Evolutionary conservation across 1,284 basidiomycete species (phyloP), one percentile per base, ranked within the genome.

Genomic region (Inonotus hispidus): DNA sequence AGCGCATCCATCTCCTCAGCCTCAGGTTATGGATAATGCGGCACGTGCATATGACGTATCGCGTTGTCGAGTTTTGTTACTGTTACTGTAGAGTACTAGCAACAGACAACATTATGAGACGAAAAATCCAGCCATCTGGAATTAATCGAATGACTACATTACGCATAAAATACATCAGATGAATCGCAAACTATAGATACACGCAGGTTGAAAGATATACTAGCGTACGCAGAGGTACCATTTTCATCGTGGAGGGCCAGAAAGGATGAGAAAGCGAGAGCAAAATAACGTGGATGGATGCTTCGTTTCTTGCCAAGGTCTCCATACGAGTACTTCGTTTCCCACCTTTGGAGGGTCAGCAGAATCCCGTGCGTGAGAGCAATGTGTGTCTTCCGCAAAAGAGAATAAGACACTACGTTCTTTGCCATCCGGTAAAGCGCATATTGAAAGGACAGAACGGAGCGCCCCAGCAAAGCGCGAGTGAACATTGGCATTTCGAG

Each of bases 341-440:
- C 69, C 73, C n/a, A 66, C 65, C 23, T 66, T 60, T 37, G 75
- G 66, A 8, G 39, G 38, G 4, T 65, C 67, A 6, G 13, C 50
- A 43, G 67, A 66, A 50, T 66, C 66, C 46, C 68, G 56, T 1
- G 54, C 38, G 1, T 65, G 68, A 1, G 54, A 29, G 27, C 62
- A 60, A 3, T 64, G 66, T 6, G 60, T 21, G 13, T 66, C 62
- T 0, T 67, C 43, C 0, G 64, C 59, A 61, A 71, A 69, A 23
- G 64, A 62, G 58, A 74, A 72, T 37, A 73, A 8, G 2, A 71
- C 68, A 50, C 71, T 66, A 53, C 73, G 73, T 0, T 69, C 71
- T 29, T 69, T 70, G 23, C 68, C 19, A 8, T 53, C 53, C 41
- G 41, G 41, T 13, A 53, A 46, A n/a, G 32, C 49, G 27, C 61